These are phyloP conservation scores for Galeopsis tetrahit DNA, from an alignment of 257 asterid species.

Conservation along the genomic window DNA sequence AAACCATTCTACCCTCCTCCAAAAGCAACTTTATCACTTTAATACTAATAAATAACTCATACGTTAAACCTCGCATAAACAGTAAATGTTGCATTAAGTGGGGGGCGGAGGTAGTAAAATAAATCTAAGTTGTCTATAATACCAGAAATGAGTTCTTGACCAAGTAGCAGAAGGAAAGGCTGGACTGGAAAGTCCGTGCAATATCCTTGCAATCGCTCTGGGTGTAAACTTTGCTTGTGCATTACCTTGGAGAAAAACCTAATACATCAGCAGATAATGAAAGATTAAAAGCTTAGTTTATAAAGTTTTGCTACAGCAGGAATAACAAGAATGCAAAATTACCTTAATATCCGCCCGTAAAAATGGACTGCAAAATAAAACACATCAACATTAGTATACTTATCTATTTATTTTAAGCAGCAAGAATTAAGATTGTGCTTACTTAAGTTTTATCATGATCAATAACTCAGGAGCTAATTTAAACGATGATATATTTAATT, in stretches of 20 bases:
- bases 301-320: background rate
- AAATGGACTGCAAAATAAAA: conserved; percentile 70
- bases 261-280: conserved; percentile 35
- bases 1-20: too few relatives aligned
- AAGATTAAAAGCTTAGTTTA: conserved; percentile 29
- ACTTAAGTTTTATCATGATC: conserved; percentile 20
- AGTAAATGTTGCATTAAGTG: too few relatives aligned
- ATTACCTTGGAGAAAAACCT: conserved; percentile 92
- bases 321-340: conserved; percentile 15
- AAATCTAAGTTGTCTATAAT: conserved; percentile 10
- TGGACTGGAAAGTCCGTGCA: conserved; percentile 93
- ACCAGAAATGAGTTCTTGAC: conserved; percentile 99
- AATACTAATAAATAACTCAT: too few relatives aligned
- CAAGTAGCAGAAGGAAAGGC: conserved; percentile 83
- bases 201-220: conserved; percentile 88
- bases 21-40: too few relatives aligned
- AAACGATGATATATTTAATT: background rate
- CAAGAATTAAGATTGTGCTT: background rate
- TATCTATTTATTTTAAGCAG: background rate
- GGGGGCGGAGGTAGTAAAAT: too few relatives aligned
- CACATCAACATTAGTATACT: conserved; percentile 35
- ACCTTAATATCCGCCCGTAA: conserved; percentile 93
- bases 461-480: background rate
- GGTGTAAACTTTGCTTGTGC: conserved; percentile 85
- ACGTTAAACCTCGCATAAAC: too few relatives aligned